phyloP scores from a whole-genome alignment of 23 red algal genomes.

The Gracilaria gracilis region DNA sequence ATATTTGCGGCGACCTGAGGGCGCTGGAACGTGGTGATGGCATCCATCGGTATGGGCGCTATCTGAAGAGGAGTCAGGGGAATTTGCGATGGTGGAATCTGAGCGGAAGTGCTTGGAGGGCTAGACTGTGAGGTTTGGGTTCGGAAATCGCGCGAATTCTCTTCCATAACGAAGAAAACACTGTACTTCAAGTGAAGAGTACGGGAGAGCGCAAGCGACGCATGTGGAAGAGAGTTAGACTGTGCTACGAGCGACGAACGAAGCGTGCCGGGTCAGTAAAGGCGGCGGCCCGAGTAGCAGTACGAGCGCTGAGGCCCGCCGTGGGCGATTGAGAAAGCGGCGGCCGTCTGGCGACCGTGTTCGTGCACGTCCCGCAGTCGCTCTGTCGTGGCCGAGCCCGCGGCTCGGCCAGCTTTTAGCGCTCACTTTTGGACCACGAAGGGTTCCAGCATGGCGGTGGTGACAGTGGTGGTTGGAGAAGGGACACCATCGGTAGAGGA shows the following conservation, averaged over 20 bases:
- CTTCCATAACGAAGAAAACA: conserved; percentile 43
- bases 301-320: too few species aligned
- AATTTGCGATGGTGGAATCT: not conserved
- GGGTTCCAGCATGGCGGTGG: too few species aligned
- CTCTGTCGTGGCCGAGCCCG: too few species aligned
- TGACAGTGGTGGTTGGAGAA: too few species aligned
- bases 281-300: too few species aligned
- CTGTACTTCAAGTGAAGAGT: not conserved
- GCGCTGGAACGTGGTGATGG: conserved; percentile 60
- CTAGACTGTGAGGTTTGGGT: conserved; percentile 10
- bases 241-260: not conserved
- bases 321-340: too few species aligned
- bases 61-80: conserved; percentile 6
- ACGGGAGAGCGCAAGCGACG: conserved; percentile 20
- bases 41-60: conserved; percentile 25
- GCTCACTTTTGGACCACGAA: too few species aligned
- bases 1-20: conserved; percentile 71
- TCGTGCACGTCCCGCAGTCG: too few species aligned
- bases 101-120: conserved; percentile 48
- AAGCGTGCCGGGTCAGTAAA: too few species aligned
- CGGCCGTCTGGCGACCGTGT: too few species aligned
- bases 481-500: too few species aligned
- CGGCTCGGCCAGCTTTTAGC: too few species aligned
- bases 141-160: conserved; percentile 36
- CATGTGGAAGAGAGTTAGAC: conserved; percentile 10